Percentiles rank a stretch among this genome's conserved stretches.
Evolutionary conservation across 108 stramenopile genomes (phyloP).

Genomic region (Chaetoceros tenuissimus): DNA sequence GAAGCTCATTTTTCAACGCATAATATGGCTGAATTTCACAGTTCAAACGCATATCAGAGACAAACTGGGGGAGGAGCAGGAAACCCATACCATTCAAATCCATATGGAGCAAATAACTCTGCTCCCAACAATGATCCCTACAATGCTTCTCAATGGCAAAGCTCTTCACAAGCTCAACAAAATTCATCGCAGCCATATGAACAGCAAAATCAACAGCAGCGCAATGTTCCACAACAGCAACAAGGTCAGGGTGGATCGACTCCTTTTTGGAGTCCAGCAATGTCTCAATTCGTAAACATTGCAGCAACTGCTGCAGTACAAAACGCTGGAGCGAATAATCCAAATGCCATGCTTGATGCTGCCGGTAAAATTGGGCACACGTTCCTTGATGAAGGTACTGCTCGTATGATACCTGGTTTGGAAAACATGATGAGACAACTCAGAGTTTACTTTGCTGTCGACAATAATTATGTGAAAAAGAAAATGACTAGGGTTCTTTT

Average conservation of each 20-base stretch:
- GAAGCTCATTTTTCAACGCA: too few species aligned
- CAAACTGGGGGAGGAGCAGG: too few species aligned
- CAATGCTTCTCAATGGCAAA: too few species aligned
- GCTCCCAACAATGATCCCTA: too few species aligned
- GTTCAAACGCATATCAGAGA: too few species aligned
- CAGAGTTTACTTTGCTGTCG: constrained; percentile 90
- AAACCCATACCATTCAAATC: too few species aligned
- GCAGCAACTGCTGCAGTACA: constrained; percentile 31
- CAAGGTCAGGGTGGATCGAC: not conserved
- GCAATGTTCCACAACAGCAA: not conserved
- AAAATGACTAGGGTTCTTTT: constrained; percentile 87
- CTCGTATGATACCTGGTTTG: constrained; percentile 72
- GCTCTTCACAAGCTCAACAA: too few species aligned
- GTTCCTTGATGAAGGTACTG: constrained; percentile 34
- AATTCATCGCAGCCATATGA: too few species aligned
- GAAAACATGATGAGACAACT: constrained; percentile 59
- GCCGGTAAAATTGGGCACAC: constrained; percentile 43
- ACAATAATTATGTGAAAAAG: constrained; percentile 85
- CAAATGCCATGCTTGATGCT: constrained; percentile 38
- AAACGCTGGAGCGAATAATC: constrained; percentile 19
- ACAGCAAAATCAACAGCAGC: not conserved
- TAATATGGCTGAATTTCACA: too few species aligned
- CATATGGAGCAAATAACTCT: too few species aligned
- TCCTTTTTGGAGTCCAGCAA: constrained; percentile 52
- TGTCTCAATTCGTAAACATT: constrained; percentile 33